These are phyloP conservation scores for Aspergillus uvarum DNA, from an alignment of 2,329 filamentous ascomycete genomes.

Conservation along the genomic window DNA sequence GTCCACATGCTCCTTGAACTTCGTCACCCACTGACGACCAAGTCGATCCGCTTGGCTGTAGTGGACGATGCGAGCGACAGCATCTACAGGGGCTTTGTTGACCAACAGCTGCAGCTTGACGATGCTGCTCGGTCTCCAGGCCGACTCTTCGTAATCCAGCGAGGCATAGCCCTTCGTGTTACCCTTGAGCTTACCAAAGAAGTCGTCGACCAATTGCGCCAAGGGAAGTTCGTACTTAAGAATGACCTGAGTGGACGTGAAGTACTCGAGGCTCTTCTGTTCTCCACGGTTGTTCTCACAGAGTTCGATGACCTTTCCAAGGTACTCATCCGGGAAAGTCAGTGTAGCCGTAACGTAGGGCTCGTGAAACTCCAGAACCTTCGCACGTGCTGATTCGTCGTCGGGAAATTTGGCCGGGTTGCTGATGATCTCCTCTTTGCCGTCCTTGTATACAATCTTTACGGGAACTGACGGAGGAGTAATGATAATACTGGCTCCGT, in stretches of 20 bases:
- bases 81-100: slow-evolving; percentile 90
- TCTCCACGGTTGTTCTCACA: slow-evolving; percentile 87
- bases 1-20: slow-evolving; percentile 96
- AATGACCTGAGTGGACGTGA: slow-evolving; percentile 89
- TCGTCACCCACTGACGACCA: slow-evolving; percentile 83
- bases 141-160: slow-evolving; percentile 94
- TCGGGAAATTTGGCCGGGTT: slow-evolving; percentile 90
- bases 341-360: slow-evolving; percentile 80
- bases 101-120: slow-evolving; percentile 90
- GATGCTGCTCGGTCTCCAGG: slow-evolving; percentile 76
- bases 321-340: slow-evolving; percentile 88
- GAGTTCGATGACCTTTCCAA: slow-evolving; percentile 91
- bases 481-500: slow-evolving; percentile 92
- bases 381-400: slow-evolving; percentile 56
- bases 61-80: slow-evolving; percentile 88
- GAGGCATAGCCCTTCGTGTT: slow-evolving; percentile 93
- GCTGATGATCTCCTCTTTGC: slow-evolving; percentile 73
- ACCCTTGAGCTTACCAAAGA: slow-evolving; percentile 95
- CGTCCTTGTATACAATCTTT: slow-evolving; percentile 75
- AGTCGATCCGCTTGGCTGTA: slow-evolving; percentile 75
- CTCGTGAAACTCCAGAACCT: slow-evolving; percentile 64
- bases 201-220: slow-evolving; percentile 88
- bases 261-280: slow-evolving; percentile 86
- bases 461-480: slow-evolving; percentile 94
- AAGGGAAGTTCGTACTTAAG: slow-evolving; percentile 88